phyloP scores from a whole-genome alignment of 352 stramenopile species.

The Phytopythium mirpurense region DNA sequence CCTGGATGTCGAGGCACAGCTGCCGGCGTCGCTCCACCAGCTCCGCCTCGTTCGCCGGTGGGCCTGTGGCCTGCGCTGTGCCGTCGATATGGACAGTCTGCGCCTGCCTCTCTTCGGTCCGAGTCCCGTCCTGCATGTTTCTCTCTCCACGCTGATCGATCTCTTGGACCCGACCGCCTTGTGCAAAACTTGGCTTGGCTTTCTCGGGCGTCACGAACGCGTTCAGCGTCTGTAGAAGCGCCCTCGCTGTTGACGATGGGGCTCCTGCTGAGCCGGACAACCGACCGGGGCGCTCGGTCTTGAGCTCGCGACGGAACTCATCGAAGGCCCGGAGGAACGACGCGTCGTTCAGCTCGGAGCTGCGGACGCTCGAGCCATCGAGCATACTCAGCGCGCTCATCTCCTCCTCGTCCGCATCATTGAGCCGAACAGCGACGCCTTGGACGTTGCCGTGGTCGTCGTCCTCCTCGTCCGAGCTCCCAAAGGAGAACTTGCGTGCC shows the following conservation, averaged over 20 bases:
- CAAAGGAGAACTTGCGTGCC: constrained; percentile 56
- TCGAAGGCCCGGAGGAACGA: constrained; percentile 53
- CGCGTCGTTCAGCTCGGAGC: constrained; percentile 43
- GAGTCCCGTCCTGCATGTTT: background rate
- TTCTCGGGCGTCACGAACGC: constrained; percentile 6
- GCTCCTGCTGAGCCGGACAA: background rate
- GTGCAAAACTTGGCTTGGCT: background rate
- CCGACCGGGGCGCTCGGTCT: background rate
- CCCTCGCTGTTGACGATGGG: constrained; percentile 11
- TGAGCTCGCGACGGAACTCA: constrained; percentile 34
- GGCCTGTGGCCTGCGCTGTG: too few relatives aligned
- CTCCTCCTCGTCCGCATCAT: constrained; percentile 7
- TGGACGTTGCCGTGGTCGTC: constrained; percentile 7
- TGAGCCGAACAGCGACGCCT: background rate
- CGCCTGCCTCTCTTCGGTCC: background rate
- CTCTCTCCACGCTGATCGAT: background rate
- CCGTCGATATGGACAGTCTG: background rate
- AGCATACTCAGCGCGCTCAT: constrained; percentile 46
- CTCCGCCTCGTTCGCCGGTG: constrained; percentile 1
- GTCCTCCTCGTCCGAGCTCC: constrained; percentile 51
- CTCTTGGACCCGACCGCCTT: background rate
- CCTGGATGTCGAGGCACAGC: constrained; percentile 51
- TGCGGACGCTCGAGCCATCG: constrained; percentile 43
- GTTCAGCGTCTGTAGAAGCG: constrained; percentile 13
- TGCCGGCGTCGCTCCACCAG: constrained; percentile 31